Evolutionary conservation across 257 asterid species (phyloP), one percentile per base, ranked within the genome.

Genomic region (Nicotiana tabacum): DNA sequence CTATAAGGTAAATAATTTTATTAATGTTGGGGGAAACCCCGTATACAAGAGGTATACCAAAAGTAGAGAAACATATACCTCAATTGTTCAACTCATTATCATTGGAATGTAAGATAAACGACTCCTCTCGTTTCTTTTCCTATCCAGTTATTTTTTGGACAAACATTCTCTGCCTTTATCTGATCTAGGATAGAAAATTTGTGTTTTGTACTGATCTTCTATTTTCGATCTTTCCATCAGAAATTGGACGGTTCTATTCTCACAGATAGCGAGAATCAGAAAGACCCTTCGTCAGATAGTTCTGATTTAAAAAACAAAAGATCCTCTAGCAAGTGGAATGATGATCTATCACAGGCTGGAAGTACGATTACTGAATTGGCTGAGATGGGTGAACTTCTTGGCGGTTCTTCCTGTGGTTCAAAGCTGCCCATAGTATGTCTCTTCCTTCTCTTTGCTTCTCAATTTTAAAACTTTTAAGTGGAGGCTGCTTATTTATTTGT

Each of bases 291-390:
- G 5, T 55, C 83, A 82, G 89, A 88, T 82, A 88, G 87, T 84
- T 83, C 83, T 86, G 92, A 86, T 85, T 43, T 83, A 81, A 89
- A 87, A 81, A 92, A 87, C 84, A 85, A 85, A 89, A 89, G 93
- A 87, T 88, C 93, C 86, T 95, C 91, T 84, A 89, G 93, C 97
- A 93, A 89, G 86, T 93, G 93, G 93, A 94, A 90, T 90, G 99
- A 94, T 87, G 97, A 93, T 84, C 76, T 85, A 82, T 94, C 98
- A 74, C 98, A 91, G 89, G 91, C 92, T 85, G 95, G 97, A 88
- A 92, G 98, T 91, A 83, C 93, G 62, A 81, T 94, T 84, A 92
- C 94, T 85, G 97, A 92, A 91, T 88, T 95, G 80, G 89, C 89
- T 85, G 92, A 88, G 86, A 94, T 86, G 87, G 94, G 96, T 84